These are phyloP conservation scores for Vitellaria paradoxa DNA, from an alignment of 179 eudicot genomes.

Conservation along the genomic window DNA sequence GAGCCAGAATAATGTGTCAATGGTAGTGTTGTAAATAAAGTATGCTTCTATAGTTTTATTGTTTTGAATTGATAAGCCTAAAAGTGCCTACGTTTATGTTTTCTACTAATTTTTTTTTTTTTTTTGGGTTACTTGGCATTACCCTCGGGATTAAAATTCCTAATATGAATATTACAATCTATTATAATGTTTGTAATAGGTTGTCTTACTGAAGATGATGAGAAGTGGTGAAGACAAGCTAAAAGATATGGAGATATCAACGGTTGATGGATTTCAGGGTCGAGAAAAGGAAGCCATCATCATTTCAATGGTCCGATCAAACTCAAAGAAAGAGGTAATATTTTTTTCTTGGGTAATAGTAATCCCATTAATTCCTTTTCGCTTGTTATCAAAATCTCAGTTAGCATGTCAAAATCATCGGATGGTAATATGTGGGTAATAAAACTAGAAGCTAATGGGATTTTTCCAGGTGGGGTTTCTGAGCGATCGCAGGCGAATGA, in stretches of 20 bases:
- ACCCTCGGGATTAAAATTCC: background rate
- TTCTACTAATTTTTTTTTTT: no score
- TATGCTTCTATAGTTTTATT: no score
- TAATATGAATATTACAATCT: background rate
- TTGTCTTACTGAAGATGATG: slow-evolving; percentile 71
- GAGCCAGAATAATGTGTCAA: no score
- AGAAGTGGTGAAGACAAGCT: slow-evolving; percentile 67
- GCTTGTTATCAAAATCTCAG: background rate
- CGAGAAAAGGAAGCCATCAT: slow-evolving; percentile 97
- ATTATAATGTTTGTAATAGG: slow-evolving; percentile 38
- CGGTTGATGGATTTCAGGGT: slow-evolving; percentile 99
- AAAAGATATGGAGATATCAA: slow-evolving; percentile 86
- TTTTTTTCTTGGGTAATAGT: background rate
- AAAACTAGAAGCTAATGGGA: background rate
- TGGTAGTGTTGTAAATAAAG: no score
- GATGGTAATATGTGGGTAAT: background rate
- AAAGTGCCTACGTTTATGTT: no score
- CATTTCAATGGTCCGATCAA: slow-evolving; percentile 98
- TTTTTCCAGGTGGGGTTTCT: slow-evolving; percentile 79
- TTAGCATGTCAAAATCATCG: slow-evolving; percentile 2
- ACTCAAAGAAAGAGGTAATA: slow-evolving; percentile 86
- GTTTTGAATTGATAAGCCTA: no score
- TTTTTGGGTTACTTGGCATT: no score
- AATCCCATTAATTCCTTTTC: background rate
- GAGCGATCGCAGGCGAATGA: slow-evolving; percentile 92